These are phyloP conservation scores for Chaetoscypha palmicola DNA, from an alignment of 2,329 filamentous ascomycete genomes.

Conservation along the genomic window DNA sequence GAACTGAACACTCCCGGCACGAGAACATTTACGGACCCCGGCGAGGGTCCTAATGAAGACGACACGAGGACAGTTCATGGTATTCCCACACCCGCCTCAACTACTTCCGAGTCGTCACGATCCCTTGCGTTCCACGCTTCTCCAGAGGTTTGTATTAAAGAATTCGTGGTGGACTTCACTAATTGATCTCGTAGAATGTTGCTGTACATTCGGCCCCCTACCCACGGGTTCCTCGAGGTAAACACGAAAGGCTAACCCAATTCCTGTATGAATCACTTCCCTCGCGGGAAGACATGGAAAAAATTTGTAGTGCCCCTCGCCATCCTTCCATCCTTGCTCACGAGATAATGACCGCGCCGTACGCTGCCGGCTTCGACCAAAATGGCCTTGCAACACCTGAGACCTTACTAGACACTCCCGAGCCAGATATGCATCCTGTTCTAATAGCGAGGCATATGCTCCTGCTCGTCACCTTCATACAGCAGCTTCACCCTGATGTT, in stretches of 20 bases:
- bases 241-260: conserved; percentile 8
- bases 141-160: conserved; percentile 1
- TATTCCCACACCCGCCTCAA: conserved; percentile 41
- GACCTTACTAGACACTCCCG: conserved; percentile 24
- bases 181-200: no score
- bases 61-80: conserved; percentile 40
- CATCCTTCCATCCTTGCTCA: conserved; percentile 21
- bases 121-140: conserved; percentile 6
- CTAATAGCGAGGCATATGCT: conserved; percentile 38
- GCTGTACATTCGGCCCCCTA: no score
- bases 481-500: conserved; percentile 24
- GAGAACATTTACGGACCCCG: no score
- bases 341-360: conserved; percentile 23
- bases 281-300: conserved; percentile 17
- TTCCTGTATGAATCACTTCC: conserved; percentile 20
- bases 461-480: conserved; percentile 33
- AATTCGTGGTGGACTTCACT: no score
- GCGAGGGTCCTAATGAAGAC: conserved; percentile 44
- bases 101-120: conserved; percentile 32
- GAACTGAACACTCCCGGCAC: no score
- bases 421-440: conserved; percentile 32
- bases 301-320: conserved; percentile 3
- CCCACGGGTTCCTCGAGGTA: conserved; percentile 3
- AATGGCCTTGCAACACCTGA: conserved; percentile 11
- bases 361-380: conserved; percentile 11